These are phyloP conservation scores for Trichoderma citrinoviride DNA, from an alignment of 2,329 filamentous ascomycete genomes.

Conservation along the genomic window DNA sequence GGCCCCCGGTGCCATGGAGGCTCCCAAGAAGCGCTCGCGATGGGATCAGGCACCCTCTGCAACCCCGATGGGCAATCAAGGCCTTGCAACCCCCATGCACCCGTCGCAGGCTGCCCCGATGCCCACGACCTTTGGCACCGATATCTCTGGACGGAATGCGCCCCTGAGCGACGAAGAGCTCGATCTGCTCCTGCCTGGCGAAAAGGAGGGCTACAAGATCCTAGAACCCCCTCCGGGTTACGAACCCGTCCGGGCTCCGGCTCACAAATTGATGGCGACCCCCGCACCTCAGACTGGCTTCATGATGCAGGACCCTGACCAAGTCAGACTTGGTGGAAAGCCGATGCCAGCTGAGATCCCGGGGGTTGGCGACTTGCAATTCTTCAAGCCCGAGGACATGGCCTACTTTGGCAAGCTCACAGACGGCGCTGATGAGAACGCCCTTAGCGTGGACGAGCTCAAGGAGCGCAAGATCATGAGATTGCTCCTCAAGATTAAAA, in stretches of 20 bases:
- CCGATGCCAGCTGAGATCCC: slow-evolving; percentile 94
- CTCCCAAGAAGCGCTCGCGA: slow-evolving; percentile 72
- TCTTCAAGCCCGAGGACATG: slow-evolving; percentile 99
- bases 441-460: slow-evolving; percentile 87
- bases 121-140: slow-evolving; percentile 72
- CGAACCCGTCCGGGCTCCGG: slow-evolving; percentile 73
- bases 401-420: slow-evolving; percentile 97
- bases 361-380: slow-evolving; percentile 91
- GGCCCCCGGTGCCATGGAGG: slow-evolving; percentile 55
- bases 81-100: slow-evolving; percentile 76
- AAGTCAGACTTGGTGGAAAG: slow-evolving; percentile 77
- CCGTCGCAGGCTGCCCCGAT: slow-evolving; percentile 56
- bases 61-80: slow-evolving; percentile 69
- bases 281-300: slow-evolving; percentile 79
- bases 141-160: slow-evolving; percentile 75
- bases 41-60: slow-evolving; percentile 90
- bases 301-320: slow-evolving; percentile 96
- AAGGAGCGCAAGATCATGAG: slow-evolving; percentile 99
- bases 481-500: slow-evolving; percentile 95
- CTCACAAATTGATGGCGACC: slow-evolving; percentile 72
- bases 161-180: slow-evolving; percentile 91
- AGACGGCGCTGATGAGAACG: slow-evolving; percentile 88
- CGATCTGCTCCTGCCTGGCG: slow-evolving; percentile 82
- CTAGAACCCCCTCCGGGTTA: slow-evolving; percentile 90
- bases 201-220: slow-evolving; percentile 88